These are phyloP conservation scores for Saturnispora serradocipensis DNA, from an alignment of 805 yeast species.

Conservation along the genomic window DNA sequence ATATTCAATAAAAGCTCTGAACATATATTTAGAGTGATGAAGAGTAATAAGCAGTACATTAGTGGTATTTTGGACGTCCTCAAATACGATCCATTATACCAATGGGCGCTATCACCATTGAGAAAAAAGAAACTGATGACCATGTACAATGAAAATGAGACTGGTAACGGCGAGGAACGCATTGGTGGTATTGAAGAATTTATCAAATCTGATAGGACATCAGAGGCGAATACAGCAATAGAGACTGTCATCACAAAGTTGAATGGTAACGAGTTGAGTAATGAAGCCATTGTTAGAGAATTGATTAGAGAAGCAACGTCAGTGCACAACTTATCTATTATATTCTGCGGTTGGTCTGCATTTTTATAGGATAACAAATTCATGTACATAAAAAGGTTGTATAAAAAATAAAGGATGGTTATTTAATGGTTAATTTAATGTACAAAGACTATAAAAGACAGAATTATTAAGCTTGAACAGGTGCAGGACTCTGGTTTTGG, in stretches of 20 bases:
- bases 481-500: background rate
- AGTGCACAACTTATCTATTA: constrained; percentile 54
- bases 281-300: constrained; percentile 78
- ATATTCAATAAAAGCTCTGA: constrained; percentile 66
- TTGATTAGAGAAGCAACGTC: constrained; percentile 70
- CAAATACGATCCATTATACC: constrained; percentile 85
- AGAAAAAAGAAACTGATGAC: constrained; percentile 47
- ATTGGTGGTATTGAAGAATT: constrained; percentile 14
- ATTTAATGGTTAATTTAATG: background rate
- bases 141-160: constrained; percentile 12
- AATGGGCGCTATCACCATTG: constrained; percentile 83
- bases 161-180: constrained; percentile 9
- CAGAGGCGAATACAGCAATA: constrained; percentile 77
- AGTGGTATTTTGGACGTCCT: constrained; percentile 76
- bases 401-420: background rate
- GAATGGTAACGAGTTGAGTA: constrained; percentile 55
- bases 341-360: constrained; percentile 83
- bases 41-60: constrained; percentile 59
- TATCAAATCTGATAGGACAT: constrained; percentile 28
- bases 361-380: constrained; percentile 35
- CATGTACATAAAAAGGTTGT: background rate
- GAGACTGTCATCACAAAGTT: constrained; percentile 64
- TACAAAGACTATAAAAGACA: background rate
- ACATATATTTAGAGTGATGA: constrained; percentile 56
- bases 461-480: background rate